phyloP scores from a whole-genome alignment of 305 asterid species.

The Andrographis paniculata region DNA sequence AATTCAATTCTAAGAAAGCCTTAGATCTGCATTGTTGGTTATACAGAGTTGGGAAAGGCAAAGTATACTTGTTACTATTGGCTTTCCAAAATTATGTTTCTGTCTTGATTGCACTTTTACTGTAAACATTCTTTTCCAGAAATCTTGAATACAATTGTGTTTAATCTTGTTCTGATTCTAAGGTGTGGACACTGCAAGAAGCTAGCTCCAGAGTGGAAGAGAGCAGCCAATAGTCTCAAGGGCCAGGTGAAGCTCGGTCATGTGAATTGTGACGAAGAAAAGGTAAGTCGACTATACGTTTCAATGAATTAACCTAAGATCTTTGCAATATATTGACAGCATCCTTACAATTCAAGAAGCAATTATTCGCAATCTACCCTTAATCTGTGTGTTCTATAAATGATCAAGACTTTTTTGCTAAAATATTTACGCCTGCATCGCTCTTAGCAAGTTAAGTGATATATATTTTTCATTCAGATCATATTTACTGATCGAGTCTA shows the following conservation, averaged over 20 bases:
- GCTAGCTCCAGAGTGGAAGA: conserved; percentile 99
- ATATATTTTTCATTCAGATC: too few relatives aligned
- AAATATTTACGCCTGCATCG: too few relatives aligned
- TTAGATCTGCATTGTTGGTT: neutral
- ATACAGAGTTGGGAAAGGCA: neutral
- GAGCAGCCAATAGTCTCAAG: conserved; percentile 82
- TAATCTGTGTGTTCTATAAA: too few relatives aligned
- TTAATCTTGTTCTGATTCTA: conserved; percentile 2
- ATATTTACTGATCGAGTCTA: too few relatives aligned
- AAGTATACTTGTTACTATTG: too few relatives aligned
- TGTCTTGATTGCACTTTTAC: too few relatives aligned
- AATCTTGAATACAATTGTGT: too few relatives aligned
- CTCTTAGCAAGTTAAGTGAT: too few relatives aligned
- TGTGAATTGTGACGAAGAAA: conserved; percentile 89
- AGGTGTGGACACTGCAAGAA: conserved; percentile 99
- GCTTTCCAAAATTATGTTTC: too few relatives aligned
- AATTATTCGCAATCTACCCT: neutral
- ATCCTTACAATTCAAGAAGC: too few relatives aligned
- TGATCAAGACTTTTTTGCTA: too few relatives aligned
- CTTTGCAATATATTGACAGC: conserved; percentile 6
- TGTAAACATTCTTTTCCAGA: too few relatives aligned
- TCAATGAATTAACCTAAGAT: conserved; percentile 2
- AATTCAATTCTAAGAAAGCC: neutral
- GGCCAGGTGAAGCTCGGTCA: conserved; percentile 97
- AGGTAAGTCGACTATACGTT: conserved; percentile 33